Evolutionary conservation across 2,329 filamentous ascomycete genomes (phyloP), one percentile per base, ranked within the genome.

Genomic region (Colletotrichum graminicola): DNA sequence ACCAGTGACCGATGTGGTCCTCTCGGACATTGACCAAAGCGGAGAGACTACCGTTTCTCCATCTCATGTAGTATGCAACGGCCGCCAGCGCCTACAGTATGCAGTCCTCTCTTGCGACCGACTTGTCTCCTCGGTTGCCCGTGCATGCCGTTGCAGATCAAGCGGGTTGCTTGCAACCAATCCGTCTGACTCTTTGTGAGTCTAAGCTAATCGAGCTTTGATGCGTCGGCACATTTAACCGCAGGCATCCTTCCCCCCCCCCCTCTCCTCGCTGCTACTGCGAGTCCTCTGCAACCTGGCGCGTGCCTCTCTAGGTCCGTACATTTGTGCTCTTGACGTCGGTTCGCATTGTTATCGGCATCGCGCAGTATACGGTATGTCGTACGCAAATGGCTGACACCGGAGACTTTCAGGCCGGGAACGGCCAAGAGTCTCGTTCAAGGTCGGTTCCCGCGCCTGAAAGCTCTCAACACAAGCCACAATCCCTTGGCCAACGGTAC

Each of bases 91-190:
- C 67, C 56, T 66, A 55, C 55, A 47, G 56, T 21, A 39, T 41
- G 39, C 67, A 32, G 61, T 66, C 49, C 41, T 62, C 60, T 39
- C 10, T 26, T 26, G 60, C 47, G 32, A 34, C 60, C 34, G 29
- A 12, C n/a, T 41, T 23, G 12, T 62, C 34, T 23, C 60, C 56
- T 61, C 41, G 55, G 23, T 43, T 70, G 43, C 55, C 26, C 39
- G 26, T 68, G 59, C 51, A 71, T 71, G 51, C 62, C 57, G 65
- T 52, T 63, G 68, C 60, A 57, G 65, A 63, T 71, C 64, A 62
- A 63, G 64, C 57, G 57, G 54, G 49, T 43, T 71, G 68, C 65
- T 65, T 32, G 65, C 68, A 68, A 49, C 67, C 67, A 34, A 41
- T 70, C n/a, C 26, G 36, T 70, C n/a, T n/a, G 36, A 36, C 29